Percentiles rank a stretch among this genome's conserved stretches.
Evolutionary conservation across 768 basidiomycete genomes (phyloP).

Genomic region (Fibroporia radiculosa): DNA sequence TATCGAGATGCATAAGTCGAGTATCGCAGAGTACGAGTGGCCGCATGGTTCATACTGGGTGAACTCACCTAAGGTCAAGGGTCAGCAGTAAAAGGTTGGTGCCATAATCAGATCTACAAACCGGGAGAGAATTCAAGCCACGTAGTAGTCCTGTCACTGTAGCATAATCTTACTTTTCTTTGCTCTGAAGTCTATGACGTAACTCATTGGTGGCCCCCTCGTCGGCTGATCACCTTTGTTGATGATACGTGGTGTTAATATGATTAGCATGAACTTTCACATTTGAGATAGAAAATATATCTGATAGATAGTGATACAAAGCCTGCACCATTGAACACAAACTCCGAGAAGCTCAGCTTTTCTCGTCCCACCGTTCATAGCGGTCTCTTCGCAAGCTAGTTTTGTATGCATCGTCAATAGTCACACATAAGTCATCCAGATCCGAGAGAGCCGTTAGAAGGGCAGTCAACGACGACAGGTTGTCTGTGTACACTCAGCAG

Average conservation of each 20-base stretch:
- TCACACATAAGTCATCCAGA: constrained; percentile 68
- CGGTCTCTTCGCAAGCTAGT: constrained; percentile 44
- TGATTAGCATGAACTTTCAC: too few relatives aligned
- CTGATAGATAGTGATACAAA: constrained; percentile 14
- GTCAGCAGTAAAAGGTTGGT: not conserved
- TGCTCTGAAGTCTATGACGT: too few relatives aligned
- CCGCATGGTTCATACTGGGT: constrained; percentile 83
- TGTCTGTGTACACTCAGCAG: constrained; percentile 41
- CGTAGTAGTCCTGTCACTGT: not conserved
- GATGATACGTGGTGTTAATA: too few relatives aligned
- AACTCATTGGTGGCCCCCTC: too few relatives aligned
- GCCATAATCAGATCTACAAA: not conserved
- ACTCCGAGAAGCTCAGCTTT: constrained; percentile 37
- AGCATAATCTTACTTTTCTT: not conserved
- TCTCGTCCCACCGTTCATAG: constrained; percentile 66
- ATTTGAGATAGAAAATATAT: too few relatives aligned
- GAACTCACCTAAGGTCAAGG: constrained; percentile 15
- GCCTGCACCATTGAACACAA: constrained; percentile 5
- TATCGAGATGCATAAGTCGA: constrained; percentile 81
- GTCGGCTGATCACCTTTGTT: too few relatives aligned
- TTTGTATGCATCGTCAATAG: constrained; percentile 63
- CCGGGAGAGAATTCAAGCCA: not conserved
- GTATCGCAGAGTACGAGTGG: constrained; percentile 80
- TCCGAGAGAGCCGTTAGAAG: constrained; percentile 69
- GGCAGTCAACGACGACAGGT: constrained; percentile 77